phyloP scores from a whole-genome alignment of 192 early-diverging fungal genomes.

The Thamnidium elegans region DNA sequence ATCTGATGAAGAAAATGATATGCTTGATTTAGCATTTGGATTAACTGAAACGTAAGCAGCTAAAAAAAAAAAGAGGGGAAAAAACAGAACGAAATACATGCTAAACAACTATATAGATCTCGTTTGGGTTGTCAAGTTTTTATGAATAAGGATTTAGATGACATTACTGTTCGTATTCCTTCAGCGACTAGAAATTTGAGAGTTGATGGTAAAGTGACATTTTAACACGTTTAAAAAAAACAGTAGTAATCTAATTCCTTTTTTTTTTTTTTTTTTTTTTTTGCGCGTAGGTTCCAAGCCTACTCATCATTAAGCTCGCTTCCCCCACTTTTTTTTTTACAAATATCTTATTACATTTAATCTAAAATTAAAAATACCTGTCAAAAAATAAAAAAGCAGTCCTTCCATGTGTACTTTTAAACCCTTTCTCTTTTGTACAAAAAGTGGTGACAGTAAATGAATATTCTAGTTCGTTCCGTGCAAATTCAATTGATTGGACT shows the following conservation, averaged over 20 bases:
- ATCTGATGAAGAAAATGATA: conserved; percentile 96
- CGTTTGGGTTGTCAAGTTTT: conserved; percentile 91
- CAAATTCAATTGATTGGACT: too few species aligned
- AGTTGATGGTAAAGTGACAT: conserved; percentile 55
- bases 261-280: background rate
- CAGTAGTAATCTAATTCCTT: background rate
- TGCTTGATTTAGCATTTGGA: conserved; percentile 96
- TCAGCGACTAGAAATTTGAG: conserved; percentile 90
- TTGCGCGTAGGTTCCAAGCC: conserved; percentile 31
- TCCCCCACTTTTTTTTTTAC: too few species aligned
- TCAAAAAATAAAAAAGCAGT: too few species aligned
- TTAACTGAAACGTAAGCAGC: conserved; percentile 84
- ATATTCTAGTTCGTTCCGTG: too few species aligned
- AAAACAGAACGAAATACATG: background rate
- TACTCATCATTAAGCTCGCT: conserved; percentile 25
- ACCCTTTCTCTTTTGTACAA: too few species aligned
- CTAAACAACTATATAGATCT: conserved; percentile 50
- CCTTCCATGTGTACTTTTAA: too few species aligned
- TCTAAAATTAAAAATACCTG: too few species aligned
- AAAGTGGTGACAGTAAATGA: too few species aligned
- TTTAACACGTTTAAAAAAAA: background rate
- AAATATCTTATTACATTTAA: too few species aligned
- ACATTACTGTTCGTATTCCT: conserved; percentile 83
- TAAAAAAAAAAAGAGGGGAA: background rate
- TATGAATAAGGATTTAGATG: conserved; percentile 84